Evolutionary conservation across 2,329 filamentous ascomycete genomes (phyloP).

Genomic region (Colletotrichum simmondsii): DNA sequence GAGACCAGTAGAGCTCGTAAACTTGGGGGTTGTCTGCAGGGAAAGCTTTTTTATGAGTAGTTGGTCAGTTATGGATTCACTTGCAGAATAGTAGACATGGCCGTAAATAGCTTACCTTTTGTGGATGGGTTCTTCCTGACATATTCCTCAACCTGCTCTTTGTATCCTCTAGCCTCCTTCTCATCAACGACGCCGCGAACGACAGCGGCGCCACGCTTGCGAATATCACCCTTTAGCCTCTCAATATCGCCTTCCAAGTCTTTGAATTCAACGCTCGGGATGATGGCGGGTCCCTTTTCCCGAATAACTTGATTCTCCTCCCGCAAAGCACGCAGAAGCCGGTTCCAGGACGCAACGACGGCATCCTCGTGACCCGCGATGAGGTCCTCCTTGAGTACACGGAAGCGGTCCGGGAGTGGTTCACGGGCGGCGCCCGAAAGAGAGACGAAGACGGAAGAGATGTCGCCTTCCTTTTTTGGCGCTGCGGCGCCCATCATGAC

Average conservation of each 20-base stretch:
- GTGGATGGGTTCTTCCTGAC: constrained; percentile 71
- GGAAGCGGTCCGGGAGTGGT: constrained; percentile 66
- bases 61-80: not conserved
- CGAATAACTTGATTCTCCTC: constrained; percentile 61
- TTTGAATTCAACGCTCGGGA: constrained; percentile 63
- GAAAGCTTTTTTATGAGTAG: constrained; percentile 60
- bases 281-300: constrained; percentile 54
- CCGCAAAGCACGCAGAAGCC: constrained; percentile 56
- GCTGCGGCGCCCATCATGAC: constrained; percentile 27
- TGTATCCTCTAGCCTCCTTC: constrained; percentile 71
- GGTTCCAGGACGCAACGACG: constrained; percentile 60
- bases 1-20: constrained; percentile 81
- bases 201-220: constrained; percentile 71
- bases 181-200: constrained; percentile 74
- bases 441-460: constrained; percentile 71
- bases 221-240: constrained; percentile 59
- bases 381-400: constrained; percentile 65
- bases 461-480: constrained; percentile 67
- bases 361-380: constrained; percentile 59
- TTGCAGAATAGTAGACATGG: not conserved
- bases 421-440: constrained; percentile 58
- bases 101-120: constrained; percentile 50
- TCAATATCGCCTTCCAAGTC: constrained; percentile 53
- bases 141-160: constrained; percentile 73
- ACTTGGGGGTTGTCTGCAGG: constrained; percentile 75